Evolutionary conservation across 257 asterid genomes (phyloP), one percentile per base, ranked within the genome.

Genomic region (Mitragyna speciosa): DNA sequence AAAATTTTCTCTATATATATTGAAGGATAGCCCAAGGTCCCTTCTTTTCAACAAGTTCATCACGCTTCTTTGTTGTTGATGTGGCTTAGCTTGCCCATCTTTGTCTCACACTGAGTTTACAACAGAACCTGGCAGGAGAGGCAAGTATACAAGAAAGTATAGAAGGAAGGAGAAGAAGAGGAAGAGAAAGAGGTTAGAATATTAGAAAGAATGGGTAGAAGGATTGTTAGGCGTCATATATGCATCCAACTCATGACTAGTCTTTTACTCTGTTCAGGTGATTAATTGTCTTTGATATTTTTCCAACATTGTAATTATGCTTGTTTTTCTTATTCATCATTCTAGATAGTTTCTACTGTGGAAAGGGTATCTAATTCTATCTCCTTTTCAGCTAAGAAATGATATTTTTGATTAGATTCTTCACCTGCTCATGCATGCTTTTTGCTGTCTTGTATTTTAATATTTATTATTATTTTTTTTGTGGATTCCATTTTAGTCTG

Each of bases 261-360:
- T 87, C 83, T 86, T 81, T 82, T 88, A 19, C 76, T 87, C 75
- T 81, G 65, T 75, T 84, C 95, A 87, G 98, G 92, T 93, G 52
- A 78, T 43, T 12, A 22, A 48, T 49, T 51, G 14, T 9, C 78
- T 26, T 67, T 80, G 39, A 47, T 78, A 22, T 72, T 82, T 15
- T 48, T 72, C 41, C 39, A 45, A 17, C 39, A 70, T 49, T 39
- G 30, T 49, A 52, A 12, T 51, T 69, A 19, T 45, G 8, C 41
- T 19, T 52, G 16, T 20, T 17, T n/a, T 64, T 69, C 15, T 65
- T n/a, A 9, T 78, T 70, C 19, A 24, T 8, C 2, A 51, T 39
- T 45, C 31, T 28, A 56, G 22, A 9, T 48, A 65, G 28, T 77
- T 65, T 26, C 43, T 81, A 52, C 14, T 52, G 43, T 15, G 19